Evolutionary conservation across 2,329 filamentous ascomycete genomes (phyloP).

Genomic region (Penicillium brasilianum): DNA sequence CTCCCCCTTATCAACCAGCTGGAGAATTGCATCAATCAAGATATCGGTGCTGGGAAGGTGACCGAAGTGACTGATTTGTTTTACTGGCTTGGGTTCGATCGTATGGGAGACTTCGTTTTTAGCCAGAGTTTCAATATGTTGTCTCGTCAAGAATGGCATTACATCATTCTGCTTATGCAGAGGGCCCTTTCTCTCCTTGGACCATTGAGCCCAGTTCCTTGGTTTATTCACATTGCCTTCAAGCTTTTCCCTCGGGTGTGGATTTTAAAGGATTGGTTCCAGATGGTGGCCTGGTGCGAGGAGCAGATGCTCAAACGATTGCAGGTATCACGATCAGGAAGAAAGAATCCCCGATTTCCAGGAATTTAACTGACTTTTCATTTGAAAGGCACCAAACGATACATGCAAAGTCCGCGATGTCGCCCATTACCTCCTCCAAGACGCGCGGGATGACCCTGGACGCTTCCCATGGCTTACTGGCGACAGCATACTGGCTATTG

Average conservation of each 20-base stretch:
- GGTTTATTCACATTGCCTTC: slow-evolving; percentile 24
- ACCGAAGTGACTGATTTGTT: slow-evolving; percentile 19
- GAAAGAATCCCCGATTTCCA: not conserved
- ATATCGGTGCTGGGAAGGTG: not conserved
- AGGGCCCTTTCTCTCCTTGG: slow-evolving; percentile 36
- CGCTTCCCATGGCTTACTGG: slow-evolving; percentile 16
- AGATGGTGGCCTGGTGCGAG: slow-evolving; percentile 22
- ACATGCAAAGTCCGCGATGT: slow-evolving; percentile 8
- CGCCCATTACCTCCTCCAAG: slow-evolving; percentile 14
- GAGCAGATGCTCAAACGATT: slow-evolving; percentile 13
- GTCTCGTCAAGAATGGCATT: slow-evolving; percentile 32
- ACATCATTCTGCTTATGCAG: slow-evolving; percentile 34
- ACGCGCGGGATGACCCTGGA: slow-evolving; percentile 3
- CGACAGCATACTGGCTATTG: slow-evolving; percentile 19
- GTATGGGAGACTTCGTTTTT: slow-evolving; percentile 43
- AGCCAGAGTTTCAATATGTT: slow-evolving; percentile 41
- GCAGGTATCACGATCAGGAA: not conserved
- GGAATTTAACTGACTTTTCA: too few relatives aligned
- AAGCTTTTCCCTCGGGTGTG: slow-evolving; percentile 15
- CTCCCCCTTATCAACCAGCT: slow-evolving; percentile 6
- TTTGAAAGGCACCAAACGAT: slow-evolving; percentile 2
- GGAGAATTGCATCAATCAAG: slow-evolving; percentile 10
- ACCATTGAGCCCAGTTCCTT: slow-evolving; percentile 35
- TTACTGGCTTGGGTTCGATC: slow-evolving; percentile 40
- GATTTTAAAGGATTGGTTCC: slow-evolving; percentile 22